Evolutionary conservation across 371 early-diverging fungal genomes (phyloP), one percentile per base, ranked within the genome.

Genomic region (Umbelopsis sp.): DNA sequence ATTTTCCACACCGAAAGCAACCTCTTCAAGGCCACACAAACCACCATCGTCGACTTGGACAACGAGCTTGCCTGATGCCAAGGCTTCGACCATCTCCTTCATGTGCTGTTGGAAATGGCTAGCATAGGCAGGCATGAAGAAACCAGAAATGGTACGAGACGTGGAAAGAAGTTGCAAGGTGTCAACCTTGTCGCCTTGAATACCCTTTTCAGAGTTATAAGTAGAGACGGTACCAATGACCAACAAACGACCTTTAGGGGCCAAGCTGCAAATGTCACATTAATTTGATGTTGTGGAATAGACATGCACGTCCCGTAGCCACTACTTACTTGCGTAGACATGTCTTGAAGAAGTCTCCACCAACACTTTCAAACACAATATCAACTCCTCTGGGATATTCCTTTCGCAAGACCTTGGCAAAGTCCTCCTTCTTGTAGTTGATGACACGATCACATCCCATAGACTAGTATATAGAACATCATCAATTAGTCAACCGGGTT

Each of bases 291-390:
- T 24, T 24, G n/a, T 4, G 3, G 10, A n/a, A 45, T 20, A 1
- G 63, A 8, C 11, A n/a, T 22, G 7, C 20, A 48, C 48, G 62
- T 14, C 12, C 14, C 12, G 6, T 20, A 2, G 29, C 25, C 35
- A 41, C 44, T 44, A 25, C 38, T 72, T 73, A 74, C 75, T 74
- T 80, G 67, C 74, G 72, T 57, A 85, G 71, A 64, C 82, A 80
- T 45, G 74, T 78, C 35, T 80, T 69, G 65, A 89, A 79, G 75
- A 83, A 85, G 37, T 81, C 48, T 20, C 89, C 89, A 32, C 89
- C 89, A n/a, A 89, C 83, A 44, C 79, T 77, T 69, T 89, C 89
- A 75, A 83, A 87, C 0, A 87, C 76, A 66, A 87, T 80, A 70
- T 89, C 86, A 18, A 89, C 76, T 32, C 88, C 87, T 29, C 68